Conservation (phyloP, 2,329 filamentous ascomycete species). For the Talaromyces islandicus region DNA sequence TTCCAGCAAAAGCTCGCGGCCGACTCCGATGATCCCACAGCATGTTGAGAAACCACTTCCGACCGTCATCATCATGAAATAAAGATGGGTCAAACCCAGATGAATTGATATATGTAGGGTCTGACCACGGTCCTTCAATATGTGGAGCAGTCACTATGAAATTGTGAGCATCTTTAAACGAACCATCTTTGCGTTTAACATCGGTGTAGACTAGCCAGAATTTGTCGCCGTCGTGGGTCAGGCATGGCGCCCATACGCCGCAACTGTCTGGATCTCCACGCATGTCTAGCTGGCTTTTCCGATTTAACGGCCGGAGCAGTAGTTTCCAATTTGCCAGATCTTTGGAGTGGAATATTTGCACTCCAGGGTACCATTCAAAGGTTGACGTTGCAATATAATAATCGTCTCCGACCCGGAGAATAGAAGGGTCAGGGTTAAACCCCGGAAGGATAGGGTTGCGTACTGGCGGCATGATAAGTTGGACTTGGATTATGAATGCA, state of each 20-base stretch:
- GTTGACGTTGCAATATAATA: slow-evolving; percentile 57
- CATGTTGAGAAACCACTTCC: slow-evolving; percentile 12
- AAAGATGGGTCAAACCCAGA: slow-evolving; percentile 50
- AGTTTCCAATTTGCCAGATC: slow-evolving; percentile 34
- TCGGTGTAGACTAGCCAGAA: slow-evolving; percentile 42
- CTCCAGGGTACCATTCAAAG: slow-evolving; percentile 55
- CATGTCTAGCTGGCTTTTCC: slow-evolving; percentile 18
- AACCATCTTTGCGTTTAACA: slow-evolving; percentile 59
- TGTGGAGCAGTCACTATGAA: slow-evolving; percentile 40
- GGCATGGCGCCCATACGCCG: slow-evolving; percentile 40
- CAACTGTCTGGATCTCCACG: slow-evolving; percentile 18
- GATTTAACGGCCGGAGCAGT: slow-evolving; percentile 18
- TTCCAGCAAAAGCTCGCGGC: slow-evolving; percentile 5
- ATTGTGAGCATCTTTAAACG: slow-evolving; percentile 57
- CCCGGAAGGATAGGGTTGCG: slow-evolving; percentile 53
- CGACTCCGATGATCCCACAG: slow-evolving; percentile 8
- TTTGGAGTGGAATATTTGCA: slow-evolving; percentile 52
- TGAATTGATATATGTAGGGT: slow-evolving; percentile 45
- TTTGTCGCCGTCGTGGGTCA: slow-evolving; percentile 37
- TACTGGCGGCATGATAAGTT: slow-evolving; percentile 17
- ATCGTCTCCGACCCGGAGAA: slow-evolving; percentile 42
- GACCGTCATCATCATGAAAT: slow-evolving; percentile 44
- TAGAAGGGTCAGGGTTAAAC: slow-evolving; percentile 57
- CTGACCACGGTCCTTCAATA: slow-evolving; percentile 37
- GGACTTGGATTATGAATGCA: neutral